These are phyloP conservation scores for Dictyostelium intermedium DNA, from an alignment of 78 protist genomes.

Conservation along the genomic window DNA sequence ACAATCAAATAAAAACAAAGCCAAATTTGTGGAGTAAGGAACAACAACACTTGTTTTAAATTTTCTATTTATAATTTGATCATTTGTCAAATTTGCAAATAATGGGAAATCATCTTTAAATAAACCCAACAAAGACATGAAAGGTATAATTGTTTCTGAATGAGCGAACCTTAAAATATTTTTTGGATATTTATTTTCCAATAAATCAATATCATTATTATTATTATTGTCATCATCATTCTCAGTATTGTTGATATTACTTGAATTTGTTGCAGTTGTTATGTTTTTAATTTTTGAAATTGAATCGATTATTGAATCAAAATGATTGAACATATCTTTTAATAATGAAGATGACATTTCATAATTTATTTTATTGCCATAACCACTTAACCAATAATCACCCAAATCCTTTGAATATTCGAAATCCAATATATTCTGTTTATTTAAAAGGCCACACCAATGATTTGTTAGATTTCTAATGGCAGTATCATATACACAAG, in stretches of 20 bases:
- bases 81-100: constrained; percentile 11
- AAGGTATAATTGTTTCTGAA: constrained; percentile 47
- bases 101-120: constrained; percentile 17
- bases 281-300: no score
- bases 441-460: constrained; percentile 16
- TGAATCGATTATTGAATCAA: neutral
- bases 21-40: constrained; percentile 51
- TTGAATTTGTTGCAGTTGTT: no score
- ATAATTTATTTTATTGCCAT: constrained; percentile 31
- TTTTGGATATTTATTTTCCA: neutral
- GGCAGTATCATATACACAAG: constrained; percentile 30
- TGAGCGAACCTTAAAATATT: constrained; percentile 40
- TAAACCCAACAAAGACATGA: constrained; percentile 29
- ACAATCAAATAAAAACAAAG: constrained; percentile 39
- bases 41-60: constrained; percentile 2
- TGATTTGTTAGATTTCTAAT: neutral
- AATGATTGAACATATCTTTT: constrained; percentile 4
- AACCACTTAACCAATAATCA: constrained; percentile 16
- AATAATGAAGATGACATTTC: neutral
- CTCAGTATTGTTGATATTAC: neutral
- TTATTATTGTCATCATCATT: neutral
- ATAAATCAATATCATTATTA: neutral
- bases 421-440: constrained; percentile 3
- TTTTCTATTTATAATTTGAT: neutral
- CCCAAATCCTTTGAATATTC: constrained; percentile 48